Percentiles rank a stretch among this genome's conserved stretches.
Evolutionary conservation across 805 yeast genomes (phyloP).

Genomic region (Candida yuanshanica): DNA sequence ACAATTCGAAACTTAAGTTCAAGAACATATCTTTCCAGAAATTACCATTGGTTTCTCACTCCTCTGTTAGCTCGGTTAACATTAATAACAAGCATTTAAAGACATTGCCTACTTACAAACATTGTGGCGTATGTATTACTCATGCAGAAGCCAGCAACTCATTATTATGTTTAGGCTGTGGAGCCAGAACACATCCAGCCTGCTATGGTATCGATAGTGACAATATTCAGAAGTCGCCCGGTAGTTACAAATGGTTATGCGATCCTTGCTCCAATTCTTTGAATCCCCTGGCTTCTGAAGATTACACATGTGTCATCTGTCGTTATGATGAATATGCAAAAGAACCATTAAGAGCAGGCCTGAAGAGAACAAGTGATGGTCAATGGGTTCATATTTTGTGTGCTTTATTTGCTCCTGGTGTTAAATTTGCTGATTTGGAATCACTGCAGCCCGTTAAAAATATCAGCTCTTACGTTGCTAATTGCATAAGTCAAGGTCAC

Average conservation of each 20-base stretch:
- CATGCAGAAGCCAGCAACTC: conserved; percentile 32
- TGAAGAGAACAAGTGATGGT: conserved; percentile 62
- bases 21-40: conserved; percentile 8
- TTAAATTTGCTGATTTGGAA: conserved; percentile 36
- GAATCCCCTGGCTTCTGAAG: conserved; percentile 50
- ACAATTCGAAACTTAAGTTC: conserved; percentile 16
- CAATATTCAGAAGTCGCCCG: conserved; percentile 11
- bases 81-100: not conserved
- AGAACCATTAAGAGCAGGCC: conserved; percentile 41
- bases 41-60: not conserved
- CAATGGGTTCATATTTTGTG: conserved; percentile 79
- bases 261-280: conserved; percentile 71
- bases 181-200: conserved; percentile 58
- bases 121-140: conserved; percentile 57
- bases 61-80: not conserved
- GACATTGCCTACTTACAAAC: conserved; percentile 16
- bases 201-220: conserved; percentile 54
- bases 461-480: conserved; percentile 22
- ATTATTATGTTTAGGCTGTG: conserved; percentile 59
- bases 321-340: conserved; percentile 24
- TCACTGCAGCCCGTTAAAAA: conserved; percentile 45
- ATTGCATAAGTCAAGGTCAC: conserved; percentile 27
- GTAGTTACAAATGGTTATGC: conserved; percentile 61
- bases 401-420: conserved; percentile 48
- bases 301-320: conserved; percentile 66